Percentiles rank a stretch among this genome's conserved stretches.
Evolutionary conservation across 441 rosid genomes (phyloP).

Genomic region (Populus hybrid): DNA sequence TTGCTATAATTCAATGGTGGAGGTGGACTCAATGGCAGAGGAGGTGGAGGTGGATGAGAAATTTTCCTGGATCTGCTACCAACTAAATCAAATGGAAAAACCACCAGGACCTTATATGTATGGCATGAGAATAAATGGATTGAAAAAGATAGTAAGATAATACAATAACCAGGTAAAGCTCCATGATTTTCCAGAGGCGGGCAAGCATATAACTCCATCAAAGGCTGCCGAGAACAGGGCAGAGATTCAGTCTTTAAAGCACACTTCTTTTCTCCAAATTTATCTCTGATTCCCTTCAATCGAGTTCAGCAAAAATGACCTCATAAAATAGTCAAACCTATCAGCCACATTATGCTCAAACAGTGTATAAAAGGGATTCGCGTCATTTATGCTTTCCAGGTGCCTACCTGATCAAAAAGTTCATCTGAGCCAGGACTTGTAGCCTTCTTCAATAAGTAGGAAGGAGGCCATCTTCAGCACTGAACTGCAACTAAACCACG

Average conservation of each 20-base stretch:
- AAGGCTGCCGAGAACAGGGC: slow-evolving; percentile 19
- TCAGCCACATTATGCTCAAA: slow-evolving; percentile 5
- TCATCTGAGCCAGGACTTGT: slow-evolving; percentile 26
- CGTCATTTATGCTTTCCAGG: not conserved
- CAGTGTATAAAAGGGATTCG: not conserved
- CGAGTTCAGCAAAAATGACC: slow-evolving; percentile 35
- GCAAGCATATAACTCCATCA: slow-evolving; percentile 3
- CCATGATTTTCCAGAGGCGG: slow-evolving; percentile 9
- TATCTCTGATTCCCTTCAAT: slow-evolving; percentile 19
- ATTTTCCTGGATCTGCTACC: slow-evolving; percentile 10
- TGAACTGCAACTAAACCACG: slow-evolving; percentile 31
- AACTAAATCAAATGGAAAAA: slow-evolving; percentile 10
- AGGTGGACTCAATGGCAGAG: not conserved
- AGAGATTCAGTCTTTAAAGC: slow-evolving; percentile 13
- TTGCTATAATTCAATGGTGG: not conserved
- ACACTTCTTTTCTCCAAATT: slow-evolving; percentile 29
- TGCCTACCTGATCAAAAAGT: slow-evolving; percentile 26
- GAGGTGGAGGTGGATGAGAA: slow-evolving; percentile 12
- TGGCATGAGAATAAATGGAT: not conserved
- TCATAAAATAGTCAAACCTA: slow-evolving; percentile 8
- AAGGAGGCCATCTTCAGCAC: slow-evolving; percentile 28
- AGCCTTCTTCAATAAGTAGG: slow-evolving; percentile 23
- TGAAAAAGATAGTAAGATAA: not conserved
- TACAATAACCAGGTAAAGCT: slow-evolving; percentile 15
- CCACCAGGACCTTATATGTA: not conserved